Percentiles rank a stretch among this genome's conserved stretches.
Evolutionary conservation across 108 stramenopile genomes (phyloP).

Genomic region (Schizochytrium sp.): DNA sequence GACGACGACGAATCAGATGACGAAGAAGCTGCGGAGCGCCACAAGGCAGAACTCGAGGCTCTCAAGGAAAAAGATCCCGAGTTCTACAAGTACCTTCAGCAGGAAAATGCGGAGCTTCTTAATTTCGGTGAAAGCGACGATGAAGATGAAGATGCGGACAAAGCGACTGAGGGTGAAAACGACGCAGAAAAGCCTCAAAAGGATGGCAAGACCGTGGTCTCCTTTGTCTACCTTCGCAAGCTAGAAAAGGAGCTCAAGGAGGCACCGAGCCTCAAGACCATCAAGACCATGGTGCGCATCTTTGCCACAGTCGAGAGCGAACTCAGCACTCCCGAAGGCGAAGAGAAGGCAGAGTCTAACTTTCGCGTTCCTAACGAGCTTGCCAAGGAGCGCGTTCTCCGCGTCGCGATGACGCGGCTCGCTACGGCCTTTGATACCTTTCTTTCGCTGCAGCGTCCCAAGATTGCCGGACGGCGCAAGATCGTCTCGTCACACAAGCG

Average conservation of each 20-base stretch:
- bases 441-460: not conserved
- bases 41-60: constrained; percentile 68
- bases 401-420: not conserved
- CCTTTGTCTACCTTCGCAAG: not conserved
- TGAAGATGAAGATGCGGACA: constrained; percentile 23
- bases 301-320: not conserved
- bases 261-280: too few species aligned
- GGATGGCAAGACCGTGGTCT: constrained; percentile 24
- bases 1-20: not conserved
- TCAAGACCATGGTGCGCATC: not conserved
- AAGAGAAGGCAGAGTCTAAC: not conserved
- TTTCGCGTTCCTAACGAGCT: not conserved
- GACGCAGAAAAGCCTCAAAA: constrained; percentile 35
- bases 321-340: not conserved
- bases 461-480: not conserved
- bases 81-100: constrained; percentile 71
- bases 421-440: not conserved
- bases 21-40: constrained; percentile 44
- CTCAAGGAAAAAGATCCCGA: constrained; percentile 71
- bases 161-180: constrained; percentile 33
- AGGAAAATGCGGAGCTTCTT: constrained; percentile 66
- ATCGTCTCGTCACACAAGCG: not conserved
- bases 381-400: not conserved
- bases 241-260: not conserved
- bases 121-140: constrained; percentile 58